Evolutionary conservation across 805 yeast species (phyloP).

Genomic region (Vanderwaltozyma verrucispora): DNA sequence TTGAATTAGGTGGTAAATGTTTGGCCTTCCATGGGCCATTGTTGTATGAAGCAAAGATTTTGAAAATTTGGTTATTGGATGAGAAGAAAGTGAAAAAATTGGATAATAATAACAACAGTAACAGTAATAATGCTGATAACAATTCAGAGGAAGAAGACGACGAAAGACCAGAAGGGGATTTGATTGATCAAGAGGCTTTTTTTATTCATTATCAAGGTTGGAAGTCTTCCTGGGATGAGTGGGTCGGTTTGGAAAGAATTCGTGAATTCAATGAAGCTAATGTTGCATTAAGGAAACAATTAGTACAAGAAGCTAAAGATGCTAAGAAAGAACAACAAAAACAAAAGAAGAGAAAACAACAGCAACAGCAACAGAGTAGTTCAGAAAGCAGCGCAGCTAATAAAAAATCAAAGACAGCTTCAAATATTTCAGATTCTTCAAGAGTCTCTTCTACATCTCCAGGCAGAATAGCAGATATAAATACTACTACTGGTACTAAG

Average conservation of each 20-base stretch:
- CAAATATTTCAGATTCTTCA: too few species aligned
- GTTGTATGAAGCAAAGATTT: conserved; percentile 77
- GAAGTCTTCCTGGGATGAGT: conserved; percentile 95
- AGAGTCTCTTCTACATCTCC: conserved; percentile 1
- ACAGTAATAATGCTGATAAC: conserved; percentile 1
- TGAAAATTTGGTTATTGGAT: conserved; percentile 47
- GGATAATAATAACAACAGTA: conserved; percentile 18
- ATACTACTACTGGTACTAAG: neutral
- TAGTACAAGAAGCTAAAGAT: conserved; percentile 38
- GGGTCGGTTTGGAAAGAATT: conserved; percentile 69
- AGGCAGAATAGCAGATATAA: neutral
- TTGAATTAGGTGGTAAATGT: conserved; percentile 33
- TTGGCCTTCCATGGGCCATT: conserved; percentile 88
- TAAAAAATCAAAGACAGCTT: too few species aligned
- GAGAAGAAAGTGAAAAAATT: neutral
- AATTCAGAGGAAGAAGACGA: too few species aligned
- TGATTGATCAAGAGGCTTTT: conserved; percentile 36
- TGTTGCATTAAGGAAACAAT: conserved; percentile 47
- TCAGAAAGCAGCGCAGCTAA: too few species aligned
- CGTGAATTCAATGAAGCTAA: conserved; percentile 63
- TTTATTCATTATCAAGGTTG: conserved; percentile 89
- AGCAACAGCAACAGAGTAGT: neutral
- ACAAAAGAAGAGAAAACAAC: conserved; percentile 22
- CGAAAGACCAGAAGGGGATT: conserved; percentile 21
- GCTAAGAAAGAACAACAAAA: conserved; percentile 24